These are phyloP conservation scores for Dioszegia aurantiaca DNA, from an alignment of 768 basidiomycete species.

Conservation along the genomic window DNA sequence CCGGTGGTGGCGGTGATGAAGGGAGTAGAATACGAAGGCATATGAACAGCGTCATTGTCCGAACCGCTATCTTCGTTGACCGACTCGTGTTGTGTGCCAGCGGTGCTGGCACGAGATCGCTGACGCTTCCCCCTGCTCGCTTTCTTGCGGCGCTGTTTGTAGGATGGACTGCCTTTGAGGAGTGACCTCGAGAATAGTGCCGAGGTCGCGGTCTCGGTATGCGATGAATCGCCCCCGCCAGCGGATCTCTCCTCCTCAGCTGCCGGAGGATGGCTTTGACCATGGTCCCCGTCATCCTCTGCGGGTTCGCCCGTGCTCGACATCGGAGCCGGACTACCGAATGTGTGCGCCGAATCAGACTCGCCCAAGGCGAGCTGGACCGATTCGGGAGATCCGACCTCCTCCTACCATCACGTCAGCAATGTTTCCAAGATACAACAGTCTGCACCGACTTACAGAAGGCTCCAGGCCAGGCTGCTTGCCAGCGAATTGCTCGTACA, in stretches of 20 bases:
- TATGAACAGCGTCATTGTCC: constrained; percentile 12
- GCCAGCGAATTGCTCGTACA: constrained; percentile 81
- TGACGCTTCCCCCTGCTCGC: constrained; percentile 19
- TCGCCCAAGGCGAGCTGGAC: neutral
- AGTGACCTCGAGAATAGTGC: constrained; percentile 66
- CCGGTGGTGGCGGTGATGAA: too few species aligned
- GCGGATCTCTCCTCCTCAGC: neutral
- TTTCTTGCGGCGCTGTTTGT: constrained; percentile 68
- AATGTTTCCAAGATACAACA: neutral
- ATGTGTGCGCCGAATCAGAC: neutral
- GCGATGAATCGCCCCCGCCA: neutral
- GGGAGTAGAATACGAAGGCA: too few species aligned
- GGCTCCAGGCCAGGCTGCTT: constrained; percentile 31
- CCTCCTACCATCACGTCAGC: neutral
- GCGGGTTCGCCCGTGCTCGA: too few species aligned
- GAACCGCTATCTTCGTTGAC: constrained; percentile 27
- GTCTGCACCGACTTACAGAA: constrained; percentile 4
- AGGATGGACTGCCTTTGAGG: constrained; percentile 77
- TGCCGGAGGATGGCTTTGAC: too few species aligned
- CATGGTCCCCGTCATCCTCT: too few species aligned
- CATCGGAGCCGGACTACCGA: neutral
- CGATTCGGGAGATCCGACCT: neutral
- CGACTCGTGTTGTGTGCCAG: constrained; percentile 19
- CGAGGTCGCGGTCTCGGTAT: neutral
- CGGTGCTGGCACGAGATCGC: constrained; percentile 18